Conservation (phyloP, 768 basidiomycete species). For the Boletellus emodensis region DNA sequence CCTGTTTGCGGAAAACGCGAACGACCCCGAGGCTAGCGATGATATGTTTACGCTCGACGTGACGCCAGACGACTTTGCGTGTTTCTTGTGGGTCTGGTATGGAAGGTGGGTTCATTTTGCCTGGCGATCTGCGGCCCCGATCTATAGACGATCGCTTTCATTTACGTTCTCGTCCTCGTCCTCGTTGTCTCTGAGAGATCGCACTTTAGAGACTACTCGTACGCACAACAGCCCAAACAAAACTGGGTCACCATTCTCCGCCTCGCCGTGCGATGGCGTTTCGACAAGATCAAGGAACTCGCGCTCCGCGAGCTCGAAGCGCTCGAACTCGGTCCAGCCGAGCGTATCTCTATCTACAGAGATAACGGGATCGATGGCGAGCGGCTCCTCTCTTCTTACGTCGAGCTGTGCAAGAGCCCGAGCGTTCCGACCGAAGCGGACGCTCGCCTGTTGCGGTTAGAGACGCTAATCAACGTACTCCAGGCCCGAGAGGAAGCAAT, state of each 20-base stretch:
- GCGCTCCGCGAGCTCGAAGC: constrained; percentile 55
- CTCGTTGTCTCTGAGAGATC: neutral
- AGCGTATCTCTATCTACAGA: constrained; percentile 57
- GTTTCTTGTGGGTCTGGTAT: constrained; percentile 58
- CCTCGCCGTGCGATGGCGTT: constrained; percentile 54
- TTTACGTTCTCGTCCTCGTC: neutral
- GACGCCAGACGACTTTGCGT: constrained; percentile 42
- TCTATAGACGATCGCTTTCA: neutral
- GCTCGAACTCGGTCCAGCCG: constrained; percentile 42
- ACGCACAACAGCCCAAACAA: constrained; percentile 45
- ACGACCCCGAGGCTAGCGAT: constrained; percentile 33
- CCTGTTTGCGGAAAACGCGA: constrained; percentile 26
- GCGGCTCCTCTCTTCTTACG: constrained; percentile 50
- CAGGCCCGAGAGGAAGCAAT: constrained; percentile 48
- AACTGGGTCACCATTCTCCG: constrained; percentile 55
- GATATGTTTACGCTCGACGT: constrained; percentile 40
- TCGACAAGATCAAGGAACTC: constrained; percentile 45
- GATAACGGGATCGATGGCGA: constrained; percentile 45
- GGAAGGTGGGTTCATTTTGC: constrained; percentile 37
- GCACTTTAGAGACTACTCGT: constrained; percentile 44
- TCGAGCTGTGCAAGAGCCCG: constrained; percentile 49
- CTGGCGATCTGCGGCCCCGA: no score
- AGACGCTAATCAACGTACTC: constrained; percentile 50
- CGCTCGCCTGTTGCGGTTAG: constrained; percentile 49
- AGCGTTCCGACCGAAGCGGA: constrained; percentile 51